Conservation (phyloP, 2,329 filamentous ascomycete species). For the Trichoderma sp. region DNA sequence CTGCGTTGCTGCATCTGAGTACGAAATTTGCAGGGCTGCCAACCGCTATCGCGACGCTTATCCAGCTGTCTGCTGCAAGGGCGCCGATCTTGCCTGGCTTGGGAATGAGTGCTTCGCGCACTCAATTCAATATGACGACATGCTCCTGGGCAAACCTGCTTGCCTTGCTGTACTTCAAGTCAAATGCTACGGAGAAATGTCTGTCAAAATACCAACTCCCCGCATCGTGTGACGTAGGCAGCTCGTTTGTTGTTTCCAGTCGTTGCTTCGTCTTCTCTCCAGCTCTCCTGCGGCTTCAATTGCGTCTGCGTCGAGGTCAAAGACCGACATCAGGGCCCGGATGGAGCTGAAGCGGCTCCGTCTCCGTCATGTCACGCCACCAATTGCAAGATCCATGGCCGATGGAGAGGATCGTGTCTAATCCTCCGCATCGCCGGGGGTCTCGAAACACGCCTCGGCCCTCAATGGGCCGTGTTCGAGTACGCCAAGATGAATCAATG, state of each 20-base stretch:
- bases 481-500: not conserved
- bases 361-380: conserved; percentile 3
- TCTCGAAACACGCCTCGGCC: not conserved
- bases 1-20: not conserved
- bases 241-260: not conserved
- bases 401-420: not conserved
- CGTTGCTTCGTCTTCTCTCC: not conserved
- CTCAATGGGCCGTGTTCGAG: not conserved
- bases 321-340: not conserved
- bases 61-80: conserved; percentile 10
- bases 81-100: conserved; percentile 15
- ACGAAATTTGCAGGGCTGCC: not conserved
- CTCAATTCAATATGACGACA: conserved; percentile 9
- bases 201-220: not conserved
- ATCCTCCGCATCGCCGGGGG: conserved; percentile 4
- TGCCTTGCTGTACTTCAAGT: not conserved
- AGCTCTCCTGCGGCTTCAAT: not conserved
- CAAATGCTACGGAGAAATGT: not conserved
- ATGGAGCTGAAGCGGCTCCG: not conserved
- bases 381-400: not conserved
- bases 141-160: conserved; percentile 11
- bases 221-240: conserved; percentile 16
- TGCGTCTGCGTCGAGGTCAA: not conserved
- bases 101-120: not conserved
- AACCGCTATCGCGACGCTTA: conserved; percentile 4